Evolutionary conservation across 2,329 filamentous ascomycete genomes (phyloP).

Genomic region (Cladorrhinum sp.): DNA sequence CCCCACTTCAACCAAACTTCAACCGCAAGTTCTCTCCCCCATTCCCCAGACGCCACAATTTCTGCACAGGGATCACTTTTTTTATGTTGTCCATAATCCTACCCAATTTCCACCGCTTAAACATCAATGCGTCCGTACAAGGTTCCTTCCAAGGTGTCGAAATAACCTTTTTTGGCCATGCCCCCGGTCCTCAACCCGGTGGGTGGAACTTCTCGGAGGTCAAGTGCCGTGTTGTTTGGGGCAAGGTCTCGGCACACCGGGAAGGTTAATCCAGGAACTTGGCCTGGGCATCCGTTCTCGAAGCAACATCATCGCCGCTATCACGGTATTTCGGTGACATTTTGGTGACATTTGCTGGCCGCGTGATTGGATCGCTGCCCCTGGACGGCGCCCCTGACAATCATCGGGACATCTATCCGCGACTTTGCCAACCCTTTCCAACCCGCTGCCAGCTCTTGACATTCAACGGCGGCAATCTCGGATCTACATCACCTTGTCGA

Average conservation of each 20-base stretch:
- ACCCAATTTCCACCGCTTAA: background rate
- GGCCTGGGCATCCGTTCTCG: background rate
- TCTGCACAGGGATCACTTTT: background rate
- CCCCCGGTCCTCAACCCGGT: background rate
- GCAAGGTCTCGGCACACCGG: slow-evolving; percentile 27
- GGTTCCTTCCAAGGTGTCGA: background rate
- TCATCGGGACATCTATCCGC: slow-evolving; percentile 23
- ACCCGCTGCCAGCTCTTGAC: background rate
- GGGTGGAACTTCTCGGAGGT: slow-evolving; percentile 20
- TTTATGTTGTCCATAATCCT: background rate
- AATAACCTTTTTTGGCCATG: background rate
- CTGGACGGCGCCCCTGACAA: slow-evolving; percentile 14
- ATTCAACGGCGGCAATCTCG: slow-evolving; percentile 4
- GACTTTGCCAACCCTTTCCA: slow-evolving; percentile 3
- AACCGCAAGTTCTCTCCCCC: background rate
- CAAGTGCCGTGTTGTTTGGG: slow-evolving; percentile 24
- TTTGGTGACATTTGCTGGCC: background rate
- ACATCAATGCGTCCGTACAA: background rate
- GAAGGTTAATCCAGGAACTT: slow-evolving; percentile 25
- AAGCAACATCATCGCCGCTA: background rate
- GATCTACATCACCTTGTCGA: background rate
- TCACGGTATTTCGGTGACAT: background rate
- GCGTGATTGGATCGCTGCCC: slow-evolving; percentile 2
- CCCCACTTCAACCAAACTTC: background rate
- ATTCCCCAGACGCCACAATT: background rate